Evolutionary conservation across 1,284 basidiomycete species (phyloP).

Genomic region (Chiua sp.): DNA sequence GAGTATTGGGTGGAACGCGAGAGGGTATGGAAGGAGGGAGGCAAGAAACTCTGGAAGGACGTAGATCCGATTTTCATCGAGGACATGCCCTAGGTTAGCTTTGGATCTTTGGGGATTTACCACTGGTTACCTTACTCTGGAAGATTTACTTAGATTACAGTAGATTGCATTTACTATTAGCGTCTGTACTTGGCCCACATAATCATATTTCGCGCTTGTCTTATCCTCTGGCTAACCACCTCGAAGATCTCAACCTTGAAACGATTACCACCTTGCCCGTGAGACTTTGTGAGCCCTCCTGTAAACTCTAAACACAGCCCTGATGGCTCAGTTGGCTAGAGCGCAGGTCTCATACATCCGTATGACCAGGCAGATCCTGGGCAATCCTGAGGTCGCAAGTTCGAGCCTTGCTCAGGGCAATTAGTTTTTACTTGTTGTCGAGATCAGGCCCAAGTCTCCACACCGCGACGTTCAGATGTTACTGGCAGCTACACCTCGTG

Average conservation of each 20-base stretch:
- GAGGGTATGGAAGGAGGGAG: slow-evolving; percentile 55
- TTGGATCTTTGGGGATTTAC: background rate
- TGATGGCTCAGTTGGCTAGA: slow-evolving; percentile 41
- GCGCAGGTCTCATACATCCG: slow-evolving; percentile 38
- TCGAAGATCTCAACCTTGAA: too few relatives aligned
- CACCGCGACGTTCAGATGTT: too few relatives aligned
- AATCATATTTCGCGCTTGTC: background rate
- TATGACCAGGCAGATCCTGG: slow-evolving; percentile 34
- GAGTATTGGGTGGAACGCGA: slow-evolving; percentile 90
- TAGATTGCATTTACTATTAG: background rate
- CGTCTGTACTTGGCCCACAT: background rate
- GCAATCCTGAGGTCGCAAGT: slow-evolving; percentile 62
- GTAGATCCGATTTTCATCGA: slow-evolving; percentile 87
- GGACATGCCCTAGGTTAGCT: slow-evolving; percentile 25
- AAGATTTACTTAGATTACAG: slow-evolving; percentile 1
- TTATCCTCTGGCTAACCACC: too few relatives aligned
- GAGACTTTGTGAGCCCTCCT: too few relatives aligned
- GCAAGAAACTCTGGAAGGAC: slow-evolving; percentile 59
- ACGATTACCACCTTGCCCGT: too few relatives aligned
- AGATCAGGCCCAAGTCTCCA: too few relatives aligned
- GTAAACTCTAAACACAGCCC: background rate
- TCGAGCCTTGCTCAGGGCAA: slow-evolving; percentile 53
- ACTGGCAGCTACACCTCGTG: too few relatives aligned
- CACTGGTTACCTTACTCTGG: background rate
- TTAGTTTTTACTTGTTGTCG: background rate